These are phyloP conservation scores for Pseudogymnoascus sp. DNA, from an alignment of 2,329 filamentous ascomycete genomes.

Conservation along the genomic window DNA sequence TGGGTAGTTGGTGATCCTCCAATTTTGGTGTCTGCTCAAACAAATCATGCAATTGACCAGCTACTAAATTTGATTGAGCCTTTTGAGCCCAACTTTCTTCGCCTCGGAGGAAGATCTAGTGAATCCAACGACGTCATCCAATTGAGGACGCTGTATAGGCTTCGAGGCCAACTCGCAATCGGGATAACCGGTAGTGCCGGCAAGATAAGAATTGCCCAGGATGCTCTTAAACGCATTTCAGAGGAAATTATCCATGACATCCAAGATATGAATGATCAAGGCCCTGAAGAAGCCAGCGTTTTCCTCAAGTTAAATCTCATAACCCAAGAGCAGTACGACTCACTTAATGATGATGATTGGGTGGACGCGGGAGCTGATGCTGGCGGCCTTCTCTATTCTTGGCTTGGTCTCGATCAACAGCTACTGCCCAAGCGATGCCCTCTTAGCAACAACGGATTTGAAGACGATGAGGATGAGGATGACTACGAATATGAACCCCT, in stretches of 20 bases:
- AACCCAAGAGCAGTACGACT: slow-evolving; percentile 55
- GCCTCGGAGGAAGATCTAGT: slow-evolving; percentile 40
- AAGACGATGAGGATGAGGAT: slow-evolving; percentile 23
- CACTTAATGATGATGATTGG: slow-evolving; percentile 46
- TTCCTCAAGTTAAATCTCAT: slow-evolving; percentile 54
- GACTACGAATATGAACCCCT: slow-evolving; percentile 28
- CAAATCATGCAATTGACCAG: slow-evolving; percentile 86
- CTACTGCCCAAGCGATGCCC: slow-evolving; percentile 24
- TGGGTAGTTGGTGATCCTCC: slow-evolving; percentile 52
- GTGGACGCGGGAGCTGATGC: background rate
- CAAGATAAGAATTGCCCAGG: slow-evolving; percentile 25
- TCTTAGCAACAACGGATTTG: slow-evolving; percentile 22
- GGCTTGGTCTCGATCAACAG: slow-evolving; percentile 23
- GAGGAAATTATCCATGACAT: background rate
- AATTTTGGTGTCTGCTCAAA: slow-evolving; percentile 77
- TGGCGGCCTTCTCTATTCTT: slow-evolving; percentile 14
- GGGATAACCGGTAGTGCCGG: background rate
- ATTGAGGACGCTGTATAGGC: slow-evolving; percentile 54
- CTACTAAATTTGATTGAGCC: slow-evolving; percentile 45
- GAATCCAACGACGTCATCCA: slow-evolving; percentile 53
- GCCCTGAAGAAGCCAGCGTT: slow-evolving; percentile 46
- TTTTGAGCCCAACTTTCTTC: slow-evolving; percentile 58
- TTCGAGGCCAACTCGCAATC: background rate
- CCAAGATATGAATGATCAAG: slow-evolving; percentile 15
- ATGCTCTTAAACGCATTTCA: slow-evolving; percentile 14